Conservation (phyloP, 208 protist genomes). For the Leptomonas seymouri region DNA sequence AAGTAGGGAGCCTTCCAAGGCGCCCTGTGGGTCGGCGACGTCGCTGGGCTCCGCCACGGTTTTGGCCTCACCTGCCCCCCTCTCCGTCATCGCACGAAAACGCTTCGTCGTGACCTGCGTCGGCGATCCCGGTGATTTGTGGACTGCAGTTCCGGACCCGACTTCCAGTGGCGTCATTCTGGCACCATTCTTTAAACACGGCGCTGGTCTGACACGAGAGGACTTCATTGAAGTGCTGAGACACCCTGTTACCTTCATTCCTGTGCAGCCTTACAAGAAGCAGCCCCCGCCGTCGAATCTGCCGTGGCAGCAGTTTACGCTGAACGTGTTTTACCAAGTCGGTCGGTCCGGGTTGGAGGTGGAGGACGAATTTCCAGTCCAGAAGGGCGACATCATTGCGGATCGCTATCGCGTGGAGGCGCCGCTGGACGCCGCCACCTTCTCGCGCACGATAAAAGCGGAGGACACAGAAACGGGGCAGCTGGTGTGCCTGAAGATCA, state of each 20-base stretch:
- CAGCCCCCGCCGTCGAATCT: slow-evolving; percentile 42
- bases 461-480: slow-evolving; percentile 61
- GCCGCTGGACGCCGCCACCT: slow-evolving; percentile 87
- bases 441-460: slow-evolving; percentile 84
- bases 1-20: slow-evolving; percentile 33
- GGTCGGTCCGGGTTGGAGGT: slow-evolving; percentile 78
- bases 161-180: slow-evolving; percentile 18
- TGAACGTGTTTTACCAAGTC: slow-evolving; percentile 69
- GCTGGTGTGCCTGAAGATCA: slow-evolving; percentile 93
- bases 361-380: slow-evolving; percentile 78
- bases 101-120: slow-evolving; percentile 42
- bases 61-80: neutral
- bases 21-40: slow-evolving; percentile 9
- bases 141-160: slow-evolving; percentile 22
- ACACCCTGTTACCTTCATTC: slow-evolving; percentile 36
- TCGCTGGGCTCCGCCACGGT: slow-evolving; percentile 12
- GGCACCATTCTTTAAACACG: slow-evolving; percentile 45
- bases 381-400: slow-evolving; percentile 67
- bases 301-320: slow-evolving; percentile 44
- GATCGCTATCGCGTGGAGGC: slow-evolving; percentile 88
- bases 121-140: slow-evolving; percentile 54
- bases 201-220: slow-evolving; percentile 47
- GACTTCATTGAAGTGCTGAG: slow-evolving; percentile 35
- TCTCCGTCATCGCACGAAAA: slow-evolving; percentile 10
- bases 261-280: slow-evolving; percentile 58